Evolutionary conservation across 768 basidiomycete genomes (phyloP).

Genomic region (Boletus subparvulus): DNA sequence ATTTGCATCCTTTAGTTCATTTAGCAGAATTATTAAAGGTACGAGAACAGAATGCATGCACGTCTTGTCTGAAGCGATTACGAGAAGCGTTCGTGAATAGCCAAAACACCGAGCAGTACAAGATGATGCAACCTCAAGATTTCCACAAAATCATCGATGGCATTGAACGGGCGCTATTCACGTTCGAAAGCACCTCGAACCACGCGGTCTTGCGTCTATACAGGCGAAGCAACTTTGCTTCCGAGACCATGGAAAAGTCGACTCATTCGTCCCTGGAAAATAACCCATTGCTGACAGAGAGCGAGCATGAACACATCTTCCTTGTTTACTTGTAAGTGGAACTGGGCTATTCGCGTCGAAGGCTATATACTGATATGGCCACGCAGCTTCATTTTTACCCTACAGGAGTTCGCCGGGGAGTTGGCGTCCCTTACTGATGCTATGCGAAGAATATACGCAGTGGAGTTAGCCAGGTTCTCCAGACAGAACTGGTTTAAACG

Average conservation of each 20-base stretch:
- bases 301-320: constrained; percentile 82
- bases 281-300: constrained; percentile 39
- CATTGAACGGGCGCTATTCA: constrained; percentile 66
- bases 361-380: constrained; percentile 8
- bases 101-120: constrained; percentile 29
- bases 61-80: constrained; percentile 57
- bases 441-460: constrained; percentile 73
- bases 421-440: constrained; percentile 79
- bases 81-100: constrained; percentile 60
- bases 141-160: constrained; percentile 62
- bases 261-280: constrained; percentile 26
- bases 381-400: constrained; percentile 87
- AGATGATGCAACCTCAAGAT: constrained; percentile 51
- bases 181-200: constrained; percentile 82
- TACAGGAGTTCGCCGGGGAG: constrained; percentile 92
- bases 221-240: constrained; percentile 44
- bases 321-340: constrained; percentile 85
- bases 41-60: constrained; percentile 54
- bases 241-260: constrained; percentile 12
- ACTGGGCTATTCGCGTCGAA: background rate
- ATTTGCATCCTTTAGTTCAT: background rate
- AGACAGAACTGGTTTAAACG: constrained; percentile 42
- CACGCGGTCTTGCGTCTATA: constrained; percentile 80
- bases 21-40: background rate
- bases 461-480: constrained; percentile 50